These are phyloP conservation scores for Phalaenopsis hybrid DNA, from an alignment of 116 monocot genomes.

Conservation along the genomic window DNA sequence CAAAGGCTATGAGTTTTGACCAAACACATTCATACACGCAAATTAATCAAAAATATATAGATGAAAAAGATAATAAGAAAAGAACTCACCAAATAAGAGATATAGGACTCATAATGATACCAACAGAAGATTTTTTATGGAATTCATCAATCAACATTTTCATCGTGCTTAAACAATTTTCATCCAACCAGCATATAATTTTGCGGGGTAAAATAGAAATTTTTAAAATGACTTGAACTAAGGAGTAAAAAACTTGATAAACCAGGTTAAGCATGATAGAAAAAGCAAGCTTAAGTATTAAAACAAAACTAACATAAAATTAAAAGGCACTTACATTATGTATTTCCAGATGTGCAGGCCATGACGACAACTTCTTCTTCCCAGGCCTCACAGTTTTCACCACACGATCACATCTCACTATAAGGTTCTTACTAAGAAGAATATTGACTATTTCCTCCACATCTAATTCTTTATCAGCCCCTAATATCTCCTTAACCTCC, in stretches of 20 bases:
- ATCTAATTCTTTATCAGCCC: slow-evolving; percentile 68
- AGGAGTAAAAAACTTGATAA: not conserved
- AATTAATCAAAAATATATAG: too few relatives aligned
- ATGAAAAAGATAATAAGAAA: too few relatives aligned
- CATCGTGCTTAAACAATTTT: too few relatives aligned
- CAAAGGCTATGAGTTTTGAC: too few relatives aligned
- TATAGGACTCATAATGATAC: too few relatives aligned
- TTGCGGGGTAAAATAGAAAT: too few relatives aligned
- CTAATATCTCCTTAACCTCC: slow-evolving; percentile 68
- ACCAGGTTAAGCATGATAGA: not conserved
- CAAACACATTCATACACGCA: too few relatives aligned
- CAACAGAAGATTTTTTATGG: too few relatives aligned
- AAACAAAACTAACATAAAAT: not conserved
- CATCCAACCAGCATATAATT: too few relatives aligned
- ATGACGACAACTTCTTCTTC: slow-evolving; percentile 92
- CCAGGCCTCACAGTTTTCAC: slow-evolving; percentile 94
- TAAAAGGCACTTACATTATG: slow-evolving; percentile 46
- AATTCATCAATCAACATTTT: too few relatives aligned
- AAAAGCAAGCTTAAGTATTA: not conserved
- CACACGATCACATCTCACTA: slow-evolving; percentile 87
- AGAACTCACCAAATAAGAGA: too few relatives aligned
- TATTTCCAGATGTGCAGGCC: slow-evolving; percentile 94
- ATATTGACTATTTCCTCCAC: slow-evolving; percentile 72
- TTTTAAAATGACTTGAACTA: too few relatives aligned
- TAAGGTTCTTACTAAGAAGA: slow-evolving; percentile 61